These are phyloP conservation scores for Selenicereus undatus DNA, from an alignment of 148 eudicot species.

Conservation along the genomic window DNA sequence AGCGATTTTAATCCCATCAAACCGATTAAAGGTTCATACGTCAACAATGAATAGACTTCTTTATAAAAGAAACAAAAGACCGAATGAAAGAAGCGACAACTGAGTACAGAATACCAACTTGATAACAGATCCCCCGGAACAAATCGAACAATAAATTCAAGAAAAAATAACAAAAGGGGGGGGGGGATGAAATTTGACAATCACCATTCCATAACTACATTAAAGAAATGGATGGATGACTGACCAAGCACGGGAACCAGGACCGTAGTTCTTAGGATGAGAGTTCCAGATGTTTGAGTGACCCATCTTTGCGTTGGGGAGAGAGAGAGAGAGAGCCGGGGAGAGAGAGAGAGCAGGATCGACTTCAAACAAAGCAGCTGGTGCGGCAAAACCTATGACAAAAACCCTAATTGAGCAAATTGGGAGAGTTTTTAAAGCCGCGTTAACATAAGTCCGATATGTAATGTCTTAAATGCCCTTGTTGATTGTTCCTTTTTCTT, in stretches of 20 bases:
- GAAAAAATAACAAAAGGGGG: neutral
- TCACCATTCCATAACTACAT: too few relatives aligned
- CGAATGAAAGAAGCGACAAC: too few relatives aligned
- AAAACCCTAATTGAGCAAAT: neutral
- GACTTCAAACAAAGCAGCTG: neutral
- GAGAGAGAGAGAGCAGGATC: neutral
- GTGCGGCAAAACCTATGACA: neutral
- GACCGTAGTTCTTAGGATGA: conserved; percentile 29
- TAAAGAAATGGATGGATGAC: neutral
- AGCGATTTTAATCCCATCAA: neutral
- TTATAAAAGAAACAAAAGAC: too few relatives aligned
- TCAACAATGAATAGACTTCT: neutral
- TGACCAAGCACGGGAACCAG: conserved; percentile 32
- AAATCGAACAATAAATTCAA: neutral
- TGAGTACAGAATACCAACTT: too few relatives aligned
- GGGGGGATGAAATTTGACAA: neutral
- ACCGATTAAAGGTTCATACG: neutral
- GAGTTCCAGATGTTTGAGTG: conserved; percentile 34
- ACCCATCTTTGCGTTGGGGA: conserved; percentile 14
- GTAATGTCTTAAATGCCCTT: too few relatives aligned
- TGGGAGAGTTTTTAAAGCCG: neutral
- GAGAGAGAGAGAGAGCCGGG: neutral
- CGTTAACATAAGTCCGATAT: neutral
- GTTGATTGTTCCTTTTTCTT: too few relatives aligned
- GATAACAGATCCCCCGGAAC: neutral